These are phyloP conservation scores for Phytophthora fragariaefolia DNA, from an alignment of 352 stramenopile species.

Conservation along the genomic window DNA sequence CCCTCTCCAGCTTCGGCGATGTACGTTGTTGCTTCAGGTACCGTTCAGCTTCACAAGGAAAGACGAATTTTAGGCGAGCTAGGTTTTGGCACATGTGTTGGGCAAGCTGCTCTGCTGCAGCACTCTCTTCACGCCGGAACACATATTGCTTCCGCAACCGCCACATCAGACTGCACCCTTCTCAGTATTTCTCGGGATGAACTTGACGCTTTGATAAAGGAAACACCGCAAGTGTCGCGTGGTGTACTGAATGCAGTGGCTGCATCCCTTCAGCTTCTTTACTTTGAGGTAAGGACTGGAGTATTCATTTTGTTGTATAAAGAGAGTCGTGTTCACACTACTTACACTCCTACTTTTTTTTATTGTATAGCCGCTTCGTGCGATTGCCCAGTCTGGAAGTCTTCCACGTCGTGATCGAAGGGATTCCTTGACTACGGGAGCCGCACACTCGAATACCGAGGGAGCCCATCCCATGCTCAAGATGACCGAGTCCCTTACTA, in stretches of 20 bases:
- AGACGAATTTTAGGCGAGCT: constrained; percentile 68
- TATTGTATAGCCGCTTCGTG: constrained; percentile 58
- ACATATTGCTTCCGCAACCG: constrained; percentile 80
- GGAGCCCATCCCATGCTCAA: constrained; percentile 51
- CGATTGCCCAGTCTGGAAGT: constrained; percentile 70
- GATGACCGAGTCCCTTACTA: constrained; percentile 60
- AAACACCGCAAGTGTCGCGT: constrained; percentile 70
- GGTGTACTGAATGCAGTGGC: constrained; percentile 85
- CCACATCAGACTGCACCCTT: constrained; percentile 67
- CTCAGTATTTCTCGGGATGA: constrained; percentile 76
- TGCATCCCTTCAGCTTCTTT: constrained; percentile 75
- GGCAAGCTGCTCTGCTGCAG: constrained; percentile 74
- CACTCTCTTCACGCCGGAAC: constrained; percentile 68
- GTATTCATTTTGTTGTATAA: background rate
- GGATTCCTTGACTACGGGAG: constrained; percentile 38
- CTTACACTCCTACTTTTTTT: background rate
- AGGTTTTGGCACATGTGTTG: constrained; percentile 75
- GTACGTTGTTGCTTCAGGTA: constrained; percentile 76
- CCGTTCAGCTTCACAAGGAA: constrained; percentile 83
- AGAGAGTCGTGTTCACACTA: background rate
- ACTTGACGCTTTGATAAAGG: constrained; percentile 76
- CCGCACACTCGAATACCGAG: constrained; percentile 21
- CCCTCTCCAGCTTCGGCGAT: constrained; percentile 66
- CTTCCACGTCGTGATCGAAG: constrained; percentile 62
- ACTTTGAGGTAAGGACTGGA: constrained; percentile 65